A percentile compares a stretch with the other conserved stretches of the same genome.
These are phyloP conservation scores for Earliella scabrosa DNA, from an alignment of 1,284 basidiomycete genomes.

Conservation along the genomic window DNA sequence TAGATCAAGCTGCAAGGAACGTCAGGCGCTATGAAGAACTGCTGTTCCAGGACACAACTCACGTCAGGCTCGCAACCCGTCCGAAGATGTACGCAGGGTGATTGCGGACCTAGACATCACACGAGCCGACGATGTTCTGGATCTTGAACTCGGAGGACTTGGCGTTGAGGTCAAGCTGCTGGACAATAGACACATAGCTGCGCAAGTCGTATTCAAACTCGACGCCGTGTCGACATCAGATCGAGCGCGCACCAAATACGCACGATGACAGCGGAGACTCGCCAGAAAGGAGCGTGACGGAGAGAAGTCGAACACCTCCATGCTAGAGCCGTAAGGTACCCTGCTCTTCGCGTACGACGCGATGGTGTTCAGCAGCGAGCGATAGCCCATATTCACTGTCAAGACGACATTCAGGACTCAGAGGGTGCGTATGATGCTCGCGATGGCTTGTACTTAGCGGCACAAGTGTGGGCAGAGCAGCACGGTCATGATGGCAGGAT, in stretches of 20 bases:
- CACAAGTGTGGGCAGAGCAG: slow-evolving; percentile 68
- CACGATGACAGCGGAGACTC: slow-evolving; percentile 99
- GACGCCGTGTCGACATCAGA: slow-evolving; percentile 99
- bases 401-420: slow-evolving; percentile 99
- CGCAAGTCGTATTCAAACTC: slow-evolving; percentile 99
- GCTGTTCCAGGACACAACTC: slow-evolving; percentile 34
- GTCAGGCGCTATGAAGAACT: slow-evolving; percentile 2
- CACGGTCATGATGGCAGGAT: too few relatives aligned
- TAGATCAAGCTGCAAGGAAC: slow-evolving; percentile 83
- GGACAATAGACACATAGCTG: slow-evolving; percentile 99
- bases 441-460: slow-evolving; percentile 90
- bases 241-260: slow-evolving; percentile 99
- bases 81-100: slow-evolving; percentile 98
- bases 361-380: slow-evolving; percentile 98
- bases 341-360: slow-evolving; percentile 98
- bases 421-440: slow-evolving; percentile 94
- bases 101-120: slow-evolving; percentile 99
- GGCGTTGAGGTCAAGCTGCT: slow-evolving; percentile 99
- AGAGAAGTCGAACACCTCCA: slow-evolving; percentile 68
- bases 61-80: slow-evolving; percentile 98
- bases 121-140: slow-evolving; percentile 98
- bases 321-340: slow-evolving; percentile 51
- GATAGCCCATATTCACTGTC: slow-evolving; percentile 97
- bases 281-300: slow-evolving; percentile 63
- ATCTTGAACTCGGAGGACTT: slow-evolving; percentile 99